Percentiles rank a stretch among this genome's conserved stretches.
Evolutionary conservation across 805 yeast genomes (phyloP).

Genomic region (Candida methanosorbosa): DNA sequence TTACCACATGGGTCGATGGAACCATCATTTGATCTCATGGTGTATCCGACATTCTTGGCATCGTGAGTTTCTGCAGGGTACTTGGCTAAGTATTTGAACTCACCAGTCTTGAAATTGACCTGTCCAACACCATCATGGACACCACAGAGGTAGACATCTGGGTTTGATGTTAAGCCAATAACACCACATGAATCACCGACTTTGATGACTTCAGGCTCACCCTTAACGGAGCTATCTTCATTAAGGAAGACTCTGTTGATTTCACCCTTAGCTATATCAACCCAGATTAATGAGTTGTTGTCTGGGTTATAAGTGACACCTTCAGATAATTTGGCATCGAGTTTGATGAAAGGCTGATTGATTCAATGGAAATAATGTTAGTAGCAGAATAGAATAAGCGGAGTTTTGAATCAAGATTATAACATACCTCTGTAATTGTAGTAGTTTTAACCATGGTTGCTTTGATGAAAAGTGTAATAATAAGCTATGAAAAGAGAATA

Average conservation of each 20-base stretch:
- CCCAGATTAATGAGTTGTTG: constrained; percentile 44
- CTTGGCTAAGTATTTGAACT: constrained; percentile 27
- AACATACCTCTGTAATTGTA: background rate
- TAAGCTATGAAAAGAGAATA: too few species aligned
- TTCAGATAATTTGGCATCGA: constrained; percentile 49
- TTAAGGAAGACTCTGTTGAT: constrained; percentile 26
- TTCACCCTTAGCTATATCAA: constrained; percentile 32
- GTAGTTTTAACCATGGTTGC: background rate
- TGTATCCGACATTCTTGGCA: constrained; percentile 15
- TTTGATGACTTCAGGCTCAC: constrained; percentile 24
- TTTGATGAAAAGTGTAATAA: too few species aligned
- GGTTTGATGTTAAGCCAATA: constrained; percentile 54
- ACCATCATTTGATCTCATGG: constrained; percentile 74
- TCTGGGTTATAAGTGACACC: constrained; percentile 57
- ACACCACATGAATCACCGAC: constrained; percentile 53
- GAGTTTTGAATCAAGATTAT: background rate
- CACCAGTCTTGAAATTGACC: constrained; percentile 33
- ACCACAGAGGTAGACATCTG: constrained; percentile 50
- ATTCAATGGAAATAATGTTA: background rate
- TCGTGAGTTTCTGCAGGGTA: constrained; percentile 33
- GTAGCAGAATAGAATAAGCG: background rate
- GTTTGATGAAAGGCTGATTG: constrained; percentile 16
- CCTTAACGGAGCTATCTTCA: constrained; percentile 13
- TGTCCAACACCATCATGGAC: constrained; percentile 56
- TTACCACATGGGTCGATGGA: constrained; percentile 68